These are phyloP conservation scores for Otatea glauca DNA, from an alignment of 176 grass and related monocot genomes.

Conservation along the genomic window DNA sequence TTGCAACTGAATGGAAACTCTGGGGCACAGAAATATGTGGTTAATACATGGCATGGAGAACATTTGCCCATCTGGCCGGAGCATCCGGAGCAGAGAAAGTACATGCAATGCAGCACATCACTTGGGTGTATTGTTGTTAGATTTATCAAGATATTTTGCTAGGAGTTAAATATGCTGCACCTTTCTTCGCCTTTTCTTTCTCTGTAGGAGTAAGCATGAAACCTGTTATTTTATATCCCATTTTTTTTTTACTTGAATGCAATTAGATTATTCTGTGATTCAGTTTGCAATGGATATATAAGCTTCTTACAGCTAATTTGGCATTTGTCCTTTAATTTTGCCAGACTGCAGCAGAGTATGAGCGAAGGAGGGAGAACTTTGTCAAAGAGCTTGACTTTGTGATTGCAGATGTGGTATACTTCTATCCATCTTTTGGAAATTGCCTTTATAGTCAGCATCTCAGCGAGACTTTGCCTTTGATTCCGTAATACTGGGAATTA, in stretches of 20 bases:
- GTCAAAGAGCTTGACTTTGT: constrained; percentile 97
- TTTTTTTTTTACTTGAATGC: constrained; percentile 10
- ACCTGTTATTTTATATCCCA: background rate
- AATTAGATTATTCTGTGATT: constrained; percentile 21
- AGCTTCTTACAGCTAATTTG: constrained; percentile 32
- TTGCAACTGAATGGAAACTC: background rate
- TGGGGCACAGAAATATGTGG: background rate
- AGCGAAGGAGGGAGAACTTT: constrained; percentile 90
- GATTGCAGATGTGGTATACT: constrained; percentile 81
- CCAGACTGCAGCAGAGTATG: constrained; percentile 87
- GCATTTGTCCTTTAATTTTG: constrained; percentile 39
- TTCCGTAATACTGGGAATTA: background rate
- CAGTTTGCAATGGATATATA: background rate
- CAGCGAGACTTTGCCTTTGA: background rate
- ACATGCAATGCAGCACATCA: background rate
- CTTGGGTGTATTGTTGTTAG: constrained; percentile 20
- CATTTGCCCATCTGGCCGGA: constrained; percentile 17
- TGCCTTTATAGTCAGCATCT: background rate
- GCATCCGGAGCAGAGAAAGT: constrained; percentile 32
- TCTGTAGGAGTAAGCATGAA: background rate
- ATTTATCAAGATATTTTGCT: background rate
- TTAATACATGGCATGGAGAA: background rate
- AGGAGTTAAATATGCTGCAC: background rate
- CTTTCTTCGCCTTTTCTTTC: background rate
- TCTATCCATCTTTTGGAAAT: constrained; percentile 35